Evolutionary conservation across 257 asterid genomes (phyloP).

Genomic region (Fraxinus anomala): DNA sequence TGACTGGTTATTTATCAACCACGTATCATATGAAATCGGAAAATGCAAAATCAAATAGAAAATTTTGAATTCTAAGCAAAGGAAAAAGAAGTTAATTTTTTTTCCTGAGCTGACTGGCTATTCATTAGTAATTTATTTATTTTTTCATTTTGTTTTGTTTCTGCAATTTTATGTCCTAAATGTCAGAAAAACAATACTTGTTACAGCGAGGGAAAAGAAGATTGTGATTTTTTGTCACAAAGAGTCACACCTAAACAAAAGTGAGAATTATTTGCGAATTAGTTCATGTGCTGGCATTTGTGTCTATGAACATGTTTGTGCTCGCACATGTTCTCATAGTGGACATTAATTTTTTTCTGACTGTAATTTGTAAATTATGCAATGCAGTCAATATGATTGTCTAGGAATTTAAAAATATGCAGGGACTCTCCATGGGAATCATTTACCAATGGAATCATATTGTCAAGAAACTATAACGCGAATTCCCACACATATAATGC

Average conservation of each 20-base stretch:
- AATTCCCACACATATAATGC: slow-evolving; percentile 25
- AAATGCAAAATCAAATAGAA: not conserved
- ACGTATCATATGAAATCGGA: not conserved
- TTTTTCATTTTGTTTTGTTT: not conserved
- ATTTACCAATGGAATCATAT: slow-evolving; percentile 24
- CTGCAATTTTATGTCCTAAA: not conserved
- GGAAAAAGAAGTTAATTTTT: slow-evolving; percentile 9
- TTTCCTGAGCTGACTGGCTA: too few relatives aligned
- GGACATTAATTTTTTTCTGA: not conserved
- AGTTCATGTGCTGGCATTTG: not conserved
- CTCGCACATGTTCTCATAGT: not conserved
- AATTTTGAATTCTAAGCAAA: slow-evolving; percentile 12
- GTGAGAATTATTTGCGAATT: not conserved
- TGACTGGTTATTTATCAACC: too few relatives aligned
- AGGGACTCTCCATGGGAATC: slow-evolving; percentile 38
- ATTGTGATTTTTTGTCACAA: not conserved
- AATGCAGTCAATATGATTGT: not conserved
- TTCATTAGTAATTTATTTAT: too few relatives aligned
- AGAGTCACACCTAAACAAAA: not conserved
- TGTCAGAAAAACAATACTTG: not conserved
- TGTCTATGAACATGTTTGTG: too few relatives aligned
- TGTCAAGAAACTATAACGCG: slow-evolving; percentile 18
- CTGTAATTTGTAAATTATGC: not conserved
- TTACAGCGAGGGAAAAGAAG: not conserved
- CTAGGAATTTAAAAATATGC: slow-evolving; percentile 23